Evolutionary conservation across 2,329 filamentous ascomycete genomes (phyloP), one percentile per base, ranked within the genome.

Genomic region (Cladosporium sphaerospermum): DNA sequence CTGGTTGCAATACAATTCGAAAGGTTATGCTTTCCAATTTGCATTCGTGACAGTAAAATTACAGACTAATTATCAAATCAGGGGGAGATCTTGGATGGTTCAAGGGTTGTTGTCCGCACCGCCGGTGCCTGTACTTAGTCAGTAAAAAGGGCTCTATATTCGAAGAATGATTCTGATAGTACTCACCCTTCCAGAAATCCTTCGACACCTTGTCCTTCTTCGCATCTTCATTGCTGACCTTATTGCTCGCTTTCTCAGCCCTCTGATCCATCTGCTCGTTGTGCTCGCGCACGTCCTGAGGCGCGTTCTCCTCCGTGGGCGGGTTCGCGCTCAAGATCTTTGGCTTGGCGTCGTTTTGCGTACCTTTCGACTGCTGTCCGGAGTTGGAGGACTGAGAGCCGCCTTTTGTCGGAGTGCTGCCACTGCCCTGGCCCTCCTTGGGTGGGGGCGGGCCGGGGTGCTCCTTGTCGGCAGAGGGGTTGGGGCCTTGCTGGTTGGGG

Each of bases 371-470:
- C 48, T 52, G 31, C 52, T 45, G 51, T 53, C 57, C 36, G 19
- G 44, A 9, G 52, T 46, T 23, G 39, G 53, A 41, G 33, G 43
- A 49, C 4, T 51, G 28, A 31, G 40, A 53, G 48, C 49, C 43
- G 23, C 43, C 47, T 47, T 54, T 48, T 18, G 49, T 56, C 3
- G 62, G 59, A 41, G 68, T 61, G 45, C 61, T 64, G 53, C 62
- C 58, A 11, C 52, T 34, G 40, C 37, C 37, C 53, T 70, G 59
- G n/a, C 68, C 72, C 34, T 32, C 37, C 44, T 45, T 46, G 5
- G 73, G 72, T 9, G 73, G 65, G 54, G 71, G 62, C 5, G 73
- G 72, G 5, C 73, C 73, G 2, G 73, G 73, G 55, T 76, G 73
- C 62, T 76, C 73, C 31, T 70, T 57, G 56, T 71, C 60, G 52